phyloP scores from a whole-genome alignment of 1,139 yeast genomes.

The Yamadazyma diospyri region DNA sequence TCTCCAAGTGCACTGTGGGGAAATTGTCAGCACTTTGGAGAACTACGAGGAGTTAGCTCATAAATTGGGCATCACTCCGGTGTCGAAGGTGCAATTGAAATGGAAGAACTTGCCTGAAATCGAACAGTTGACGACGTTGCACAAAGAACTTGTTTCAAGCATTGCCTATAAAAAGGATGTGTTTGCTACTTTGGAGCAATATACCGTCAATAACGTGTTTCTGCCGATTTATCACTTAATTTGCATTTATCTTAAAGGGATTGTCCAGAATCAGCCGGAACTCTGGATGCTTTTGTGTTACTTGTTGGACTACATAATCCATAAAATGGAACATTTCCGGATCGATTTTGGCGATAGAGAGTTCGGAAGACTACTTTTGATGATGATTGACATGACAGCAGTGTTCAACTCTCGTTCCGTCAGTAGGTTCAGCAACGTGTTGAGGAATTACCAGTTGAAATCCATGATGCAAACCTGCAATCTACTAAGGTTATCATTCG shows the following conservation, averaged over 20 bases:
- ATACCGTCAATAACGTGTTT: conserved; percentile 20
- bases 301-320: conserved; percentile 22
- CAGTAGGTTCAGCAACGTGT: conserved; percentile 10
- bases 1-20: conserved; percentile 22
- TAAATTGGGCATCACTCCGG: conserved; percentile 29
- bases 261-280: conserved; percentile 18
- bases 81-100: conserved; percentile 22
- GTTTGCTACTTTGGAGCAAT: conserved; percentile 20
- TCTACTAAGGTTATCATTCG: conserved; percentile 16
- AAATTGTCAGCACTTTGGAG: conserved; percentile 15
- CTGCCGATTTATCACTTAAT: conserved; percentile 29
- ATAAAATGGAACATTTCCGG: conserved; percentile 16
- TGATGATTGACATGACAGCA: conserved; percentile 19
- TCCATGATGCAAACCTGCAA: conserved; percentile 13
- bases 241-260: conserved; percentile 27
- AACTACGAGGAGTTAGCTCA: conserved; percentile 21
- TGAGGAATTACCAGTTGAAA: conserved; percentile 14
- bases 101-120: conserved; percentile 24
- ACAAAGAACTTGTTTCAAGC: conserved; percentile 23
- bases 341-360: conserved; percentile 17
- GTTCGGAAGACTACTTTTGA: conserved; percentile 21
- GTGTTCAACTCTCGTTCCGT: conserved; percentile 10
- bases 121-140: conserved; percentile 25
- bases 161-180: conserved; percentile 22
- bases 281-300: conserved; percentile 28